Percentiles rank a stretch among this genome's conserved stretches.
phyloP scores from a whole-genome alignment of 2,329 filamentous ascomycete species.

The Pestalotiopsis sp. region DNA sequence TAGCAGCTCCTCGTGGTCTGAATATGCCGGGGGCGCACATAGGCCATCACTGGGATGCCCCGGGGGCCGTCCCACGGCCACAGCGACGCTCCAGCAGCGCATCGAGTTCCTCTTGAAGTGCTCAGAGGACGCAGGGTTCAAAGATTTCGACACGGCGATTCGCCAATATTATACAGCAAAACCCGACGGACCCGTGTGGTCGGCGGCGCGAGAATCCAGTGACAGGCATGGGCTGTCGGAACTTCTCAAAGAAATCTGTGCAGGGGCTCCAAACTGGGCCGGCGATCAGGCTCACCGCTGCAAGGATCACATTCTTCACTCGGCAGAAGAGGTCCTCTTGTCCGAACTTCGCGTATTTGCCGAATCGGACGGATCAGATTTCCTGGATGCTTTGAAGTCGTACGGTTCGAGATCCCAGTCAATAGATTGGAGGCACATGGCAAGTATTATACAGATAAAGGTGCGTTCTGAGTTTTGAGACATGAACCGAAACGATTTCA shows the following conservation, averaged over 20 bases:
- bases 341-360: neutral
- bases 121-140: neutral
- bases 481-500: neutral
- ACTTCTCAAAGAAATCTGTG: neutral
- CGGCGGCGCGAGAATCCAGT: neutral
- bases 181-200: neutral
- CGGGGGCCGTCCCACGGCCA: neutral
- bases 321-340: neutral
- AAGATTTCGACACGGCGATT: constrained; percentile 1
- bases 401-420: neutral
- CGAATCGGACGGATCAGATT: neutral
- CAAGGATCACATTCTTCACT: neutral
- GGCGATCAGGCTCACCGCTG: neutral
- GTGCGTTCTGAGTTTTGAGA: neutral
- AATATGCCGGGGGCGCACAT: neutral
- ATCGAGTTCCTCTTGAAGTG: neutral
- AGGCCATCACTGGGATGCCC: neutral
- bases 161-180: constrained; percentile 3
- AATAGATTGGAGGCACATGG: neutral
- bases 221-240: neutral
- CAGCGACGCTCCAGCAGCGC: neutral
- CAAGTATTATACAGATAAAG: neutral
- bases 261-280: neutral
- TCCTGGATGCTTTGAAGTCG: neutral
- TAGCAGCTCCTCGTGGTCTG: neutral